Base-by-base conservation (phyloP, 1,284 basidiomycete genomes). In the Ceratobasidium sp. region DNA sequence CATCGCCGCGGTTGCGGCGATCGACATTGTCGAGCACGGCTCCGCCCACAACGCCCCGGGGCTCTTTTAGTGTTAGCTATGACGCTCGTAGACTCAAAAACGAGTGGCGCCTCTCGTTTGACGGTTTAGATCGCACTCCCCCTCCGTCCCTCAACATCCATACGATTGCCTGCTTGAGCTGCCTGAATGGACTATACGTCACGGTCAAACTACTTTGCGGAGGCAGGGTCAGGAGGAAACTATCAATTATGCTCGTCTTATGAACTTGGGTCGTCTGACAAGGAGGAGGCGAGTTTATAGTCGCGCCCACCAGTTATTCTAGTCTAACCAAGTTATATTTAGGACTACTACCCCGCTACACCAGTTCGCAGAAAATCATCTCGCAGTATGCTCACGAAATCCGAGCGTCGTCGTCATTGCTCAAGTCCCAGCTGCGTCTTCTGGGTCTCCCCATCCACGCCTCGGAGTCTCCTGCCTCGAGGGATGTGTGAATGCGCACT, bases 51-150 rank as follows among this genome's bases (percentile, higher is more conserved):
- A 19, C 24, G 15, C n/a, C 3, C 53, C 22, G 36, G 51, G 47
- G n/a, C 54, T 47, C 41, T 47, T 44, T 54, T 15, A 44, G 31
- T 54, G 66, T 31, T 27, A 36, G n/a, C 44, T 24, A 47, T 69
- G 66, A 47, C 66, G 66, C 66, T 29, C 53, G 33, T 41, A 22
- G 36, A 51, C 57, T 69, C 66, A 69, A 69, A 69, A 41, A 69
- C 31, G 53, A 69, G 53, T 45, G 53, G 22, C 60, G 36, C 31
- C n/a, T 24, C 44, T 15, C 24, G 31, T 29, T 36, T 27, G 33
- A 41, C 41, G 45, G 33, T 22, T 69, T 59, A 54, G 41, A 69
- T 57, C 36, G 17, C 53, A 6, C 44, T 57, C 22, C 33, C 66
- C 53, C 66, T 57, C 11, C 11, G 36, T 41, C 53, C 57, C 65